Conservation (phyloP, 345 rosid species). For the Litchi chinensis region DNA sequence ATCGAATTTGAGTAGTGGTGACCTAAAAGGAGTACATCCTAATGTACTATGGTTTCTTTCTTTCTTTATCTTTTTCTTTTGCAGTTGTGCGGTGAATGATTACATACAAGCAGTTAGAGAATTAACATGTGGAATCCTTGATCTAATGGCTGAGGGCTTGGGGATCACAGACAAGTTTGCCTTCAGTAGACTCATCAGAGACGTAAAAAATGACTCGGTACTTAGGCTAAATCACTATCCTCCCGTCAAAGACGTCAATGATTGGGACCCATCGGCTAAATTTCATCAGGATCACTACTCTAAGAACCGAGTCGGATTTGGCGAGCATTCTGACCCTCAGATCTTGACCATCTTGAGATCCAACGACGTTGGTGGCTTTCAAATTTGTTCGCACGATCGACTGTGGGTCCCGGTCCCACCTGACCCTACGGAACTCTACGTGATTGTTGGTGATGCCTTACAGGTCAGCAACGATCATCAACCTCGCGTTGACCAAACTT, state of each 20-base stretch:
- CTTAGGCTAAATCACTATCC: constrained; percentile 88
- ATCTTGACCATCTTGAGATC: constrained; percentile 85
- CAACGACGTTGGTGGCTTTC: constrained; percentile 91
- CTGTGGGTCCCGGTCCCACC: constrained; percentile 83
- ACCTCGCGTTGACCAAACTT: background rate
- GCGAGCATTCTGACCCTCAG: constrained; percentile 99
- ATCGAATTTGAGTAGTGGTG: background rate
- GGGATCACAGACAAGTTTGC: constrained; percentile 52
- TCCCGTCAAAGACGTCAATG: constrained; percentile 21
- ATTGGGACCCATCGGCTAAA: constrained; percentile 30
- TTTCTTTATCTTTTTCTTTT: background rate
- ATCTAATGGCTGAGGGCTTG: constrained; percentile 77
- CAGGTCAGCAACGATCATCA: constrained; percentile 47
- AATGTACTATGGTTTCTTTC: too few relatives aligned
- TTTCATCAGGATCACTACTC: constrained; percentile 18
- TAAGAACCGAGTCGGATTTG: constrained; percentile 61
- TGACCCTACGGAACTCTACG: constrained; percentile 74
- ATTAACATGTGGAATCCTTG: constrained; percentile 73
- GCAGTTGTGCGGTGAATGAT: constrained; percentile 68
- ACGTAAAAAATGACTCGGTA: constrained; percentile 70
- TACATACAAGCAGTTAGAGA: constrained; percentile 62
- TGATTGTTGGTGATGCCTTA: constrained; percentile 81
- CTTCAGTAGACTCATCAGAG: constrained; percentile 71
- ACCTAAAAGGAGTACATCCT: background rate
- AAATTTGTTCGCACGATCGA: constrained; percentile 60